These are phyloP conservation scores for Zymoseptoria brevis DNA, from an alignment of 2,329 filamentous ascomycete species.

Conservation along the genomic window DNA sequence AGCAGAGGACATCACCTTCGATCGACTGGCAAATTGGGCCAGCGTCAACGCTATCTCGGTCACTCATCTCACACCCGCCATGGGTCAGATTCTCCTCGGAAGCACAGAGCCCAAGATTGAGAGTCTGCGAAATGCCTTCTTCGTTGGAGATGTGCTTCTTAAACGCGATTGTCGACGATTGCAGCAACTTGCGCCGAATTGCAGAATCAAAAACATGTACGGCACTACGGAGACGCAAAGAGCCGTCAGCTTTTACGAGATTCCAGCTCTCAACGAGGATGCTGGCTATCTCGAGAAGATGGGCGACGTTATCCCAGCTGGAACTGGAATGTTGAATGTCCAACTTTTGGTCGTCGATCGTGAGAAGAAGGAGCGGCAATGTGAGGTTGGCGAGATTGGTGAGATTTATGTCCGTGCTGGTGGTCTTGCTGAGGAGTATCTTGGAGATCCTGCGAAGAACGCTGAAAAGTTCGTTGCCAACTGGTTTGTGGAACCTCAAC, in stretches of 20 bases:
- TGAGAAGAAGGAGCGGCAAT: conserved; percentile 58
- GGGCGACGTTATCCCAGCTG: conserved; percentile 72
- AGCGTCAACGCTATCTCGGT: conserved; percentile 63
- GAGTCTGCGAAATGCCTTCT: conserved; percentile 70
- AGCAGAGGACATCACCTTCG: conserved; percentile 77
- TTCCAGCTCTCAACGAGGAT: conserved; percentile 58
- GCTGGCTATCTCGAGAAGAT: conserved; percentile 56
- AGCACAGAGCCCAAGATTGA: conserved; percentile 58
- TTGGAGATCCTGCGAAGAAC: conserved; percentile 56
- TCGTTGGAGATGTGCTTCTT: conserved; percentile 83
- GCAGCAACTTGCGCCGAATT: conserved; percentile 67
- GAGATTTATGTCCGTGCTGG: conserved; percentile 77
- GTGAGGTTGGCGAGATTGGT: conserved; percentile 71
- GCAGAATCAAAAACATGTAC: conserved; percentile 75
- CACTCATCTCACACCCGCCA: conserved; percentile 86
- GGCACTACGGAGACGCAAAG: conserved; percentile 80
- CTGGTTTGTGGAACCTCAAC: conserved; percentile 72
- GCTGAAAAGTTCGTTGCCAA: conserved; percentile 71
- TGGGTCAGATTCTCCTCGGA: conserved; percentile 91
- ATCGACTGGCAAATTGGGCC: conserved; percentile 85
- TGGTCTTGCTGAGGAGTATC: conserved; percentile 76
- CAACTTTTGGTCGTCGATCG: conserved; percentile 78
- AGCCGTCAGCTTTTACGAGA: conserved; percentile 74
- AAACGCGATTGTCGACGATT: conserved; percentile 71
- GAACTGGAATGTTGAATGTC: conserved; percentile 79